Base-by-base conservation (phyloP, 768 basidiomycete species). In the Royoungia palumana region DNA sequence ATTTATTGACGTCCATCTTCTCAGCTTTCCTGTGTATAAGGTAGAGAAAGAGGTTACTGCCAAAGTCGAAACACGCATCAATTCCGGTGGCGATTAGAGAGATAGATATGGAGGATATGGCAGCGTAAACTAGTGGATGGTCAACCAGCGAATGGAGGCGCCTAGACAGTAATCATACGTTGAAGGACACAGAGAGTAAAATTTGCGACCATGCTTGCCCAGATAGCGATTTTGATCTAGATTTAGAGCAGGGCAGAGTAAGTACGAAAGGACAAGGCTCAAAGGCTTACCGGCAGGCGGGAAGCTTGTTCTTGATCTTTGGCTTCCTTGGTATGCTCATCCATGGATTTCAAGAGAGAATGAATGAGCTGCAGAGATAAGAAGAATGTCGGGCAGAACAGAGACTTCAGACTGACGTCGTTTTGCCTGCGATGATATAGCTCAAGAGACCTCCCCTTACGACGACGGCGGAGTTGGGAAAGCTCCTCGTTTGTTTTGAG, bases 341-440 rank as follows among this genome's bases (percentile, higher is more conserved):
- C 88, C 81, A 98, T 87, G 1, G 93, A 81, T 68, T 95, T 96
- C 28, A 98, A 77, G 52, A 97, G 70, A n/a, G 81, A 78, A n/a
- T 71, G 64, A 53, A 98, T 95, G 50, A 94, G 85, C 88, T 95
- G 59, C 36, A 17, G 51, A n/a, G 41, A 53, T 24, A 38, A 44
- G 30, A 20, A 27, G 24, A 41, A 21, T 1, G 35, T 9, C 20
- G 27, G 25, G 35, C 40, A 50, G 39, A 45, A 42, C 14, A 27
- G 32, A 56, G 19, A 1, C 30, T 61, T 16, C 42, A 20, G 24
- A 27, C 24, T n/a, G 41, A 87, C 89, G 54, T 81, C 69, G 72
- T 93, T 93, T 65, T 93, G 87, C 51, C 72, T 78, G 37, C 74
- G 67, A 44, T 90, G 86, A 61, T 84, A 89, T 39, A 68, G 71